These are phyloP conservation scores for Dendrocalamus sinicus DNA, from an alignment of 176 grass and related monocot species.

Conservation along the genomic window DNA sequence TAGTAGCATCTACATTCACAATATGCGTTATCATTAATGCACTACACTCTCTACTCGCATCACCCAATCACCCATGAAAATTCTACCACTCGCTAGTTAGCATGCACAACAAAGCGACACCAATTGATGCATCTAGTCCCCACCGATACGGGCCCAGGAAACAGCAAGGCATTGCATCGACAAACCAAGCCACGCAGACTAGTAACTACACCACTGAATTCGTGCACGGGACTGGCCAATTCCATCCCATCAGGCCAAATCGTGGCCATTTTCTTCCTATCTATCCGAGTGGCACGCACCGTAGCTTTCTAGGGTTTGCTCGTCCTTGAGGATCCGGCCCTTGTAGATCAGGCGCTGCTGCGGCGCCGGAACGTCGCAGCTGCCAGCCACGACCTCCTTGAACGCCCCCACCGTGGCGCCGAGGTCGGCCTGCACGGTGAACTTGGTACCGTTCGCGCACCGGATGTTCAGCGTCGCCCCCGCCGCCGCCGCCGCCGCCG, in stretches of 20 bases:
- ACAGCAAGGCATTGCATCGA: conserved; percentile 20
- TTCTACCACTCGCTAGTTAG: background rate
- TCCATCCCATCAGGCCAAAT: background rate
- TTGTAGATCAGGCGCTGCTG: conserved; percentile 99
- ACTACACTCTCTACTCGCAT: background rate
- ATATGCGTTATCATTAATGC: background rate
- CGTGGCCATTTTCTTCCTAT: background rate
- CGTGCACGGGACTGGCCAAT: background rate
- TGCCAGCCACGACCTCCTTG: conserved; percentile 69
- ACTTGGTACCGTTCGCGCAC: conserved; percentile 80
- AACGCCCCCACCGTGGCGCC: conserved; percentile 63
- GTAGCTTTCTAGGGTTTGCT: conserved; percentile 93
- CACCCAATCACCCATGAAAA: conserved; percentile 23
- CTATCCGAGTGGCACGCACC: conserved; percentile 49
- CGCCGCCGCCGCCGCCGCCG: background rate
- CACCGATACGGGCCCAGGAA: background rate
- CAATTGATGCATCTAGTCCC: background rate
- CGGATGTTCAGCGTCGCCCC: conserved; percentile 69
- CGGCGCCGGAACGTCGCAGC: conserved; percentile 77
- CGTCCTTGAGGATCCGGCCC: conserved; percentile 92
- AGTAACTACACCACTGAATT: conserved; percentile 14
- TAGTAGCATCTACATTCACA: background rate
- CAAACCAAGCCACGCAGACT: background rate
- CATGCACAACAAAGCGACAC: conserved; percentile 6
- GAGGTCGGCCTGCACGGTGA: conserved; percentile 68